Conservation (phyloP, 768 basidiomycete species). For the Mycena belliarum region DNA sequence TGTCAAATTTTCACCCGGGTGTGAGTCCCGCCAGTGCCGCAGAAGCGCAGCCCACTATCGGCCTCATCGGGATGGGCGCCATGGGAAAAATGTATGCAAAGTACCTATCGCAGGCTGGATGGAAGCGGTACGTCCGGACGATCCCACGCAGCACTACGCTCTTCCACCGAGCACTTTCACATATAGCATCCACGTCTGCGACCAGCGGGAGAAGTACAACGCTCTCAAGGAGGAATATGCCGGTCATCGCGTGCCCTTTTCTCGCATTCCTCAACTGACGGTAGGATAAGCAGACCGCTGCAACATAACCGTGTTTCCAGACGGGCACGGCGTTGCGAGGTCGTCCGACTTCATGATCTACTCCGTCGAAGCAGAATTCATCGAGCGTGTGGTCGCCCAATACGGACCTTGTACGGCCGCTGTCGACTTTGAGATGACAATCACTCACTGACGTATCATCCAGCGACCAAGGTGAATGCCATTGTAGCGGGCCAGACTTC, state of each 20-base stretch:
- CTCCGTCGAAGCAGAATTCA: conserved; percentile 91
- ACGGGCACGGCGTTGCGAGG: conserved; percentile 89
- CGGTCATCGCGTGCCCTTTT: conserved; percentile 38
- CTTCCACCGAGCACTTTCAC: too few species aligned
- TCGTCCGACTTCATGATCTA: conserved; percentile 93
- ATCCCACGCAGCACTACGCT: too few species aligned
- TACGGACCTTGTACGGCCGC: conserved; percentile 80
- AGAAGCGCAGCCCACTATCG: conserved; percentile 70
- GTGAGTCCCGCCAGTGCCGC: conserved; percentile 1
- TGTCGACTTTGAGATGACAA: not conserved
- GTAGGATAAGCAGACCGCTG: conserved; percentile 43
- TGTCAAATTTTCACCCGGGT: not conserved
- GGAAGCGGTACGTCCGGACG: conserved; percentile 72
- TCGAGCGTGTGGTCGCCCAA: conserved; percentile 77
- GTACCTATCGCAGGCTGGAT: conserved; percentile 73
- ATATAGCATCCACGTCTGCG: conserved; percentile 87
- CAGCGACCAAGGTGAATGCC: conserved; percentile 89
- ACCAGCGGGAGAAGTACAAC: conserved; percentile 73
- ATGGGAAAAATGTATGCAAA: conserved; percentile 96
- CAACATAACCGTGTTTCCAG: conserved; percentile 63
- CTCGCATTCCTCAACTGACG: not conserved
- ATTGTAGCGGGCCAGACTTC: conserved; percentile 95
- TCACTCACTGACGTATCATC: not conserved
- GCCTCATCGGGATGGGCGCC: conserved; percentile 95
- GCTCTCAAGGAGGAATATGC: conserved; percentile 58